Conservation (phyloP, 192 early-diverging fungal genomes). For the Phlyctochytrium planicorne region DNA sequence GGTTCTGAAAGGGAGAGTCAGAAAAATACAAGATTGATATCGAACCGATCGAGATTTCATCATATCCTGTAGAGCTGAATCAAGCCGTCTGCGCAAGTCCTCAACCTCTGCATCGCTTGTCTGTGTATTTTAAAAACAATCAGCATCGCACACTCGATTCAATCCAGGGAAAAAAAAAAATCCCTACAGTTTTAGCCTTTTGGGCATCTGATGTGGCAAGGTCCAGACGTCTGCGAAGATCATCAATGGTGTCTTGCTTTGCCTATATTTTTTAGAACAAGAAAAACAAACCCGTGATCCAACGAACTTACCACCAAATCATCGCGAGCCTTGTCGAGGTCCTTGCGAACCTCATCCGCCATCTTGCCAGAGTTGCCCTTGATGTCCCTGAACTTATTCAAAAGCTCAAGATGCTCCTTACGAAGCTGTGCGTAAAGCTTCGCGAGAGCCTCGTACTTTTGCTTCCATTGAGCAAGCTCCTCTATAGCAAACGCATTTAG, state of each 20-base stretch:
- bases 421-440: constrained; percentile 97
- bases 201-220: constrained; percentile 26
- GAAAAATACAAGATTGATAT: neutral
- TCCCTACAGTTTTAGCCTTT: constrained; percentile 10
- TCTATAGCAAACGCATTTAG: constrained; percentile 42
- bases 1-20: neutral
- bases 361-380: constrained; percentile 67
- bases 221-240: constrained; percentile 40
- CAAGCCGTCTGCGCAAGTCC: neutral
- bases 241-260: constrained; percentile 33
- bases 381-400: constrained; percentile 86
- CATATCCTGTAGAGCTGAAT: neutral
- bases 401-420: constrained; percentile 91
- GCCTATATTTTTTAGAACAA: too few relatives aligned
- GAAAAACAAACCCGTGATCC: too few relatives aligned
- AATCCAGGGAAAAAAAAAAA: constrained; percentile 18
- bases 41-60: neutral
- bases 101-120: neutral
- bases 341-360: constrained; percentile 79
- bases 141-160: too few relatives aligned
- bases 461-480: constrained; percentile 93
- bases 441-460: constrained; percentile 96
- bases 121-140: neutral
- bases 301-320: constrained; percentile 39
- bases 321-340: constrained; percentile 71